These are phyloP conservation scores for Fusarium irregulare DNA, from an alignment of 2,329 filamentous ascomycete genomes.

Conservation along the genomic window DNA sequence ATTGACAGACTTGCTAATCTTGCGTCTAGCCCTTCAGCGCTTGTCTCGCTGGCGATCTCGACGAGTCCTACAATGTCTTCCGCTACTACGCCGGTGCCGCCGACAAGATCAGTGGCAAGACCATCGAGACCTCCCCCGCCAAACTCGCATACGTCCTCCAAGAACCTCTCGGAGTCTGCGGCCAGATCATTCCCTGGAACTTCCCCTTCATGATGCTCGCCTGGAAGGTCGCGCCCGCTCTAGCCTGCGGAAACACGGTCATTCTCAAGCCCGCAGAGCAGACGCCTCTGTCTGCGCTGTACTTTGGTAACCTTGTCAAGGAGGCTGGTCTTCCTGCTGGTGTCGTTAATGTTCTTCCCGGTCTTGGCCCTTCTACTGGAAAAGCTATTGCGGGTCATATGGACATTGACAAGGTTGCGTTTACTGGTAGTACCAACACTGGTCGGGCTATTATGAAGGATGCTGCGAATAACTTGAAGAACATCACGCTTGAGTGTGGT, in stretches of 20 bases:
- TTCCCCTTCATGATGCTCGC: slow-evolving; percentile 60
- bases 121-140: slow-evolving; percentile 70
- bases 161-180: slow-evolving; percentile 76
- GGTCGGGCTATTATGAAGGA: slow-evolving; percentile 76
- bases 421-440: slow-evolving; percentile 75
- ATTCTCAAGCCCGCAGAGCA: slow-evolving; percentile 70
- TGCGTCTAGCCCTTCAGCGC: slow-evolving; percentile 30
- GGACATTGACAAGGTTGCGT: slow-evolving; percentile 75
- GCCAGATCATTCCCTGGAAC: slow-evolving; percentile 70
- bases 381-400: slow-evolving; percentile 71
- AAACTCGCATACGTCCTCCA: slow-evolving; percentile 76
- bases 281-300: slow-evolving; percentile 68
- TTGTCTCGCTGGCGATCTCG: slow-evolving; percentile 69
- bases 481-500: slow-evolving; percentile 68
- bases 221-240: slow-evolving; percentile 76
- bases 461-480: slow-evolving; percentile 68
- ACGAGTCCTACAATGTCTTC: slow-evolving; percentile 53
- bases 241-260: slow-evolving; percentile 69
- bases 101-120: slow-evolving; percentile 76
- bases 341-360: slow-evolving; percentile 77
- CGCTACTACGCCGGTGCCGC: slow-evolving; percentile 78
- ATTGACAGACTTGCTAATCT: neutral
- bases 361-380: slow-evolving; percentile 71
- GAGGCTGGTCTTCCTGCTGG: slow-evolving; percentile 79
- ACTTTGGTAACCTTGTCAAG: slow-evolving; percentile 71